Base-by-base conservation (phyloP, 2,329 filamentous ascomycete species). In the Fusarium tupiense region DNA sequence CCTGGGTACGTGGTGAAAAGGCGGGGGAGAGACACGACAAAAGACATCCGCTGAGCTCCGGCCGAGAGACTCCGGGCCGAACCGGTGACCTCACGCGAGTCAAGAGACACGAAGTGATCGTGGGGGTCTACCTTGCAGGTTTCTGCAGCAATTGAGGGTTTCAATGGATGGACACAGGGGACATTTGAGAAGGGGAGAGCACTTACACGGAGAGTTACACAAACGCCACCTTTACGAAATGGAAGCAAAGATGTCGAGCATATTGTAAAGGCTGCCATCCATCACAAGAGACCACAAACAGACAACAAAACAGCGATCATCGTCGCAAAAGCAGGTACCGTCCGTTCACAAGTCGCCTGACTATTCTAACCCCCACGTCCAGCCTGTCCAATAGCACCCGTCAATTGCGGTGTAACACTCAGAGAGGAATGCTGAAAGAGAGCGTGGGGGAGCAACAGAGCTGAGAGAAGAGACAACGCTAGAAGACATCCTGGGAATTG, bases 21-120 rank as follows among this genome's bases (percentile, higher is more conserved):
- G 65, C 53, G 53, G 65, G 64, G 54, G 47, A 49, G 35, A 56
- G 43, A 46, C 12, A 70, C 53, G 24, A 70, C 56, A 63, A 72
- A 72, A 64, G 41, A 40, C 52, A 61, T 22, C 50, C 52, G 67
- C 70, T 61, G 62, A 69, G 68, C 73, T 64, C 75, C 75, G 75
- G 75, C 75, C 75, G 75, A 77, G 75, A 75, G 69, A 64, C 62
- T 72, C 75, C 73, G 75, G 75, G 17, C 73, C 75, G 75, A 71
- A 77, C 66, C 73, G 71, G 69, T 37, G 53, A 65, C 50, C 33
- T 63, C 44, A 41, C 41, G 22, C 43, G 61, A 59, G 61, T 64
- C 52, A 58, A 61, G 66, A 60, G 61, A 44, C 33, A 60, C 41
- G 63, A 56, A 72, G 54, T 50, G 62, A 49, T 64, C 52, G 44